Percentiles rank a stretch among this genome's conserved stretches.
These are phyloP conservation scores for Protomyces arabidopsidicola DNA, from an alignment of 1,139 yeast genomes.

Conservation along the genomic window DNA sequence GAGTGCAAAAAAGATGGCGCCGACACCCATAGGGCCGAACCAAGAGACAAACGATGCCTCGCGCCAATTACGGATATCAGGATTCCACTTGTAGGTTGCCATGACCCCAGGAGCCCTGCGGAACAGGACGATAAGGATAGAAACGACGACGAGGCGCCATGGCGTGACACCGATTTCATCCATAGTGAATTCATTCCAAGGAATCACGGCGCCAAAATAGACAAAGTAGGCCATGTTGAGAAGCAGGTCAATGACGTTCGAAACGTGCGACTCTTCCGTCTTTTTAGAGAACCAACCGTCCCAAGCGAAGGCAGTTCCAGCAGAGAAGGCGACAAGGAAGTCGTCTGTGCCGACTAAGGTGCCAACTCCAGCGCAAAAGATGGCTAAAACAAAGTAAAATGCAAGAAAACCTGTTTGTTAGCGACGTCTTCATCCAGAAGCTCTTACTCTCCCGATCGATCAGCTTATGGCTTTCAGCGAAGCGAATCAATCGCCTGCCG, in stretches of 20 bases:
- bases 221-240: constrained; percentile 76
- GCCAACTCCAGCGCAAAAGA: constrained; percentile 90
- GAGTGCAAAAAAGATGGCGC: constrained; percentile 87
- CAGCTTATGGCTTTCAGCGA: constrained; percentile 66
- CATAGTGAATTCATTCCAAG: constrained; percentile 81
- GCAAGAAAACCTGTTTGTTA: constrained; percentile 54
- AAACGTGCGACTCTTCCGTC: constrained; percentile 87
- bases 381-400: constrained; percentile 77
- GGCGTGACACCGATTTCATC: constrained; percentile 61
- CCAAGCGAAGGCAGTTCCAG: constrained; percentile 96
- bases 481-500: constrained; percentile 68
- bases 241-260: constrained; percentile 82
- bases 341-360: constrained; percentile 91
- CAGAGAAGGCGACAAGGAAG: constrained; percentile 84
- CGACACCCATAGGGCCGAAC: constrained; percentile 98
- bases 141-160: constrained; percentile 80
- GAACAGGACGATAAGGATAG: constrained; percentile 74
- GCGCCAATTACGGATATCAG: constrained; percentile 90
- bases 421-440: not conserved
- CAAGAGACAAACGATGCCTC: constrained; percentile 95
- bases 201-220: constrained; percentile 89
- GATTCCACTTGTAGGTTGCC: constrained; percentile 72
- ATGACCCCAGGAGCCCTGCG: constrained; percentile 86
- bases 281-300: constrained; percentile 73
- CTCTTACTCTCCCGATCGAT: constrained; percentile 77